These are phyloP conservation scores for Mucuna pruriens DNA, from an alignment of 306 rosid genomes.

Conservation along the genomic window DNA sequence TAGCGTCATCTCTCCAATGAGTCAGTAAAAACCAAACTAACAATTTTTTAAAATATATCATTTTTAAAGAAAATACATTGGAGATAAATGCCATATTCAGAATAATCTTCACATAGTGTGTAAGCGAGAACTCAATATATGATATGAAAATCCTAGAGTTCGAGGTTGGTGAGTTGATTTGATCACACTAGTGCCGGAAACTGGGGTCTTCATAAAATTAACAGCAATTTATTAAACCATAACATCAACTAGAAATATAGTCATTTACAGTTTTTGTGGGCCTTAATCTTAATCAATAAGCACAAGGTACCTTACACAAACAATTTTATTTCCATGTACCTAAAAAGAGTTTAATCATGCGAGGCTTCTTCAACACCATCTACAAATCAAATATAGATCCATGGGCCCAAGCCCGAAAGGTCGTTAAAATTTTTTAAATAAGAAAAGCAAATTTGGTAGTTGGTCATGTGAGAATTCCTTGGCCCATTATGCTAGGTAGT, in stretches of 20 bases:
- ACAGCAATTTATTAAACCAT: background rate
- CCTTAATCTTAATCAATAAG: background rate
- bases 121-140: background rate
- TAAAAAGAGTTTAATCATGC: background rate
- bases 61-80: background rate
- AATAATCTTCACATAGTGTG: background rate
- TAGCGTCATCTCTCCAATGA: background rate
- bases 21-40: background rate
- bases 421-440: background rate
- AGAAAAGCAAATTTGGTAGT: background rate
- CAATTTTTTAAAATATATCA: background rate
- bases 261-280: background rate
- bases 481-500: constrained; percentile 27
- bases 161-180: background rate
- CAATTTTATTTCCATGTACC: background rate
- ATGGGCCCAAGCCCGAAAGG: background rate
- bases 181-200: background rate
- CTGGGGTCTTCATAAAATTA: background rate
- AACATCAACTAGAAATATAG: background rate
- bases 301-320: background rate
- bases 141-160: background rate
- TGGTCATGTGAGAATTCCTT: background rate
- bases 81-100: background rate
- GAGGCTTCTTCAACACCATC: background rate
- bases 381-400: background rate